Base-by-base conservation (phyloP, 148 eudicot genomes). In the Diospyros lotus region DNA sequence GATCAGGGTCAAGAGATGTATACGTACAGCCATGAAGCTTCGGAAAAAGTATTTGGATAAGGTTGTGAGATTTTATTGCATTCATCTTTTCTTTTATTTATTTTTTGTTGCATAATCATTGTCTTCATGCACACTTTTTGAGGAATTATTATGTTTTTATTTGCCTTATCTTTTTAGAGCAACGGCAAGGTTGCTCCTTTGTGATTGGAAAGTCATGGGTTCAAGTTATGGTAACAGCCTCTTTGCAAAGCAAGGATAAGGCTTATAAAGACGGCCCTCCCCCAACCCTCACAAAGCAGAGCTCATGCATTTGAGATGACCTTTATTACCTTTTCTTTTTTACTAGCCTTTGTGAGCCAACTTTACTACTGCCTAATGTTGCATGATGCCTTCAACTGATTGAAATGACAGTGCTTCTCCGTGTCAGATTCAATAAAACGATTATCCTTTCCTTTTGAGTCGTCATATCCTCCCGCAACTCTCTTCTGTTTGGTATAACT, bases 31-130 rank as follows among this genome's bases (percentile, higher is more conserved):
- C 64, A 85, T 95, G 87, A 95, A 95, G 80, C 90, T 95, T 40
- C 92, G 99, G 71, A 90, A 86, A 80, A 95, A 93, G 82, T 95
- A 95, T 77, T 89, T 88, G 66, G 87, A 89, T 85, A 95, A 95
- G 98, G 98, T 95, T 48, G 58, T 66, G 72, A 75, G 60, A 45
- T 72, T 55, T 63, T 43, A 43, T 64, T 8, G 2, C 50, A 66
- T 42, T 13, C 39, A 51, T 70, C 5, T 76, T 64, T 8, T 1
- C 50, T 73, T 42, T 13, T 15, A 51, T 70, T 5, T 76, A 9
- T n/a, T 54, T 69, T 69, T 41, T 43, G 50, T 69, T 64, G n/a
- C 17, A 53, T 17, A 41, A 18, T 65, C 18, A 50, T 7, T 60
- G 54, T 14, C 39, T 68, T 43, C 56, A 68, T 48, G 13, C 55